Percentiles rank a stretch among this genome's conserved stretches.
phyloP scores from a whole-genome alignment of 768 basidiomycete species.

The Amanita subjunquillea region DNA sequence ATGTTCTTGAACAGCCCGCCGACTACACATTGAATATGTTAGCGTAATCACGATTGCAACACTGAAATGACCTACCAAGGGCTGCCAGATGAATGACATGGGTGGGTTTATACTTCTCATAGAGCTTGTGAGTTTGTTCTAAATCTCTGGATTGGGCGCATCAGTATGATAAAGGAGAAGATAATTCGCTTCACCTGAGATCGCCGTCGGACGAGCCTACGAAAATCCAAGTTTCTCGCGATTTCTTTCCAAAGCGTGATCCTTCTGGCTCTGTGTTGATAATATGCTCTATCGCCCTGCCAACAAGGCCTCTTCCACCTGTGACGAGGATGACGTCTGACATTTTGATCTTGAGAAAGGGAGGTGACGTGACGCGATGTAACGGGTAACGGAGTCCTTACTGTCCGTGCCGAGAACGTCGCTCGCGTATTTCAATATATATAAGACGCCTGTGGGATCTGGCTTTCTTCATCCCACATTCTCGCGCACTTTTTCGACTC shows the following conservation, averaged over 20 bases:
- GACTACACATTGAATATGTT: conserved; percentile 34
- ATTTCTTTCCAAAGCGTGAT: conserved; percentile 65
- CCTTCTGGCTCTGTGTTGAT: conserved; percentile 72
- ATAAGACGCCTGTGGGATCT: not conserved
- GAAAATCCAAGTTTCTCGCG: conserved; percentile 84
- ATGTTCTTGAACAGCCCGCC: conserved; percentile 95
- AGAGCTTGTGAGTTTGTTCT: conserved; percentile 59
- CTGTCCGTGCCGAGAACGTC: too few species aligned
- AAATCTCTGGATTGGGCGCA: conserved; percentile 41
- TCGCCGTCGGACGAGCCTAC: conserved; percentile 72
- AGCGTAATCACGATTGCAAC: not conserved
- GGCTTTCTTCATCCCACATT: not conserved
- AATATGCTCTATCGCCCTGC: conserved; percentile 71
- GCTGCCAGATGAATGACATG: conserved; percentile 97
- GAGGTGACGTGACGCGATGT: not conserved
- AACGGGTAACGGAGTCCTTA: not conserved
- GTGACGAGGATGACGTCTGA: conserved; percentile 61
- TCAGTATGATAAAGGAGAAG: conserved; percentile 1
- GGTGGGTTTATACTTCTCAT: conserved; percentile 87
- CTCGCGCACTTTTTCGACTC: not conserved
- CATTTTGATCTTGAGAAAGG: not conserved
- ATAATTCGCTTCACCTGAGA: conserved; percentile 45
- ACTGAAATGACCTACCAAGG: conserved; percentile 44
- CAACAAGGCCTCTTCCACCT: conserved; percentile 80
- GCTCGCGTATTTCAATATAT: not conserved